Base-by-base conservation (phyloP, 2,329 filamentous ascomycete species). In the Phialophora chinensis region DNA sequence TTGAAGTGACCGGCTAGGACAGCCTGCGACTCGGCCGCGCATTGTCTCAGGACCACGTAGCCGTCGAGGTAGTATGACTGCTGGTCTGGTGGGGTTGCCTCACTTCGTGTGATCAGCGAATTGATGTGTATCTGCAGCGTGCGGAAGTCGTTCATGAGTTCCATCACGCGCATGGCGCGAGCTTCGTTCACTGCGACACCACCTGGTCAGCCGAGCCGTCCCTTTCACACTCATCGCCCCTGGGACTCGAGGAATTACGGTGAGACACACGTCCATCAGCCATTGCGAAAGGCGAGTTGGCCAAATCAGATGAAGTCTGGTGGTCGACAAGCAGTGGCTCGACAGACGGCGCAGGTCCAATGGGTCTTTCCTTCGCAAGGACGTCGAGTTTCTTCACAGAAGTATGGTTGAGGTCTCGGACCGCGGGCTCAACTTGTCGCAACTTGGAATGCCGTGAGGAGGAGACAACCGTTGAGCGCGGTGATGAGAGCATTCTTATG, bases 91-190 rank as follows among this genome's bases (percentile, higher is more conserved):
- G 83, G 80, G 23, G 80, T 80, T 31, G 82, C 79, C 66, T 83
- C 81, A 66, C 86, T 81, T 67, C 86, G 81, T 33, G 82, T 68
- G 47, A 74, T 66, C 29, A 72, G 66, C 23, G 70, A 70, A 6
- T 66, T 80, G 64, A 89, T 85, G 74, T 87, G 86, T 68, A 84
- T 76, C 69, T 88, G 84, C 3, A 88, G 77, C 63, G 85, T 86
- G 61, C 86, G 85, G 74, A 87, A 89, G 77, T 89, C 87, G 69
- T 83, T 84, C 79, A 89, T 86, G 74, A 89, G 83, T 76, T 89
- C 87, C 55, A 86, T 81, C 70, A 89, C 79, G 71, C 87, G 84
- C 75, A 89, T 80, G 58, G 87, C 87, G 73, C 87, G 85, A 66
- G 85, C 86, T 74, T 88, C 83, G 74, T 89, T 89, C 72, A 88